Conservation (phyloP, 2,329 filamentous ascomycete species). For the Neopestalotiopsis clavispora region DNA sequence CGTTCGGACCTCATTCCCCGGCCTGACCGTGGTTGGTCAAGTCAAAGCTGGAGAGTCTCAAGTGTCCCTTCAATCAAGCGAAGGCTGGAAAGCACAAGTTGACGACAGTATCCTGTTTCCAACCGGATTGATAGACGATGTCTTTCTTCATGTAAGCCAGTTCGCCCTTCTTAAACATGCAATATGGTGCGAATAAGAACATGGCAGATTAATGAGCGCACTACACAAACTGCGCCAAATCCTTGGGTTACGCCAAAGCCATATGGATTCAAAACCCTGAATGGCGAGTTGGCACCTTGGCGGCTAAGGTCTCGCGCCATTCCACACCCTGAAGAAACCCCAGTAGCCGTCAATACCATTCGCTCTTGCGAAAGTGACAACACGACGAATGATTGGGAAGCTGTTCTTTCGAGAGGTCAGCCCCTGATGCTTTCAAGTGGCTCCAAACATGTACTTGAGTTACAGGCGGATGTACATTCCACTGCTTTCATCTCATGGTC, state of each 20-base stretch:
- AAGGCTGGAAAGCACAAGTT: slow-evolving; percentile 7
- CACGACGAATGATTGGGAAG: not conserved
- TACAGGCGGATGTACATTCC: slow-evolving; percentile 16
- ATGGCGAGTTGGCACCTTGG: slow-evolving; percentile 16
- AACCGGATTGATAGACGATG: slow-evolving; percentile 10
- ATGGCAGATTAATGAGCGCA: slow-evolving; percentile 10
- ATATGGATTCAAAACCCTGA: slow-evolving; percentile 14
- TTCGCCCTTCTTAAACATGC: too few relatives aligned
- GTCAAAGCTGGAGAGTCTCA: not conserved
- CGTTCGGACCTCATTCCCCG: slow-evolving; percentile 11
- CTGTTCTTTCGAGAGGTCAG: not conserved
- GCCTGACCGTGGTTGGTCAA: slow-evolving; percentile 10
- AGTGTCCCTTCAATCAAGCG: not conserved
- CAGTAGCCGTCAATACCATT: slow-evolving; percentile 1
- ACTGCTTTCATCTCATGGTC: slow-evolving; percentile 13
- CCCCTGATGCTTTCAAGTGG: not conserved
- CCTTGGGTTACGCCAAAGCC: not conserved
- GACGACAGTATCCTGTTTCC: slow-evolving; percentile 7
- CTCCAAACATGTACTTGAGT: not conserved
- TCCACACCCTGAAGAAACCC: slow-evolving; percentile 1
- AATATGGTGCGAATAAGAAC: not conserved
- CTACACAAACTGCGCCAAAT: not conserved
- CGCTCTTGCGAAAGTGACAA: not conserved
- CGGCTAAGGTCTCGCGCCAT: slow-evolving; percentile 5
- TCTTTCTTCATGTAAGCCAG: slow-evolving; percentile 8